Percentiles rank a stretch among this genome's conserved stretches.
Conservation (phyloP, 202 grass and related monocot species). For the Bolboschoenoplectus hybrid region DNA sequence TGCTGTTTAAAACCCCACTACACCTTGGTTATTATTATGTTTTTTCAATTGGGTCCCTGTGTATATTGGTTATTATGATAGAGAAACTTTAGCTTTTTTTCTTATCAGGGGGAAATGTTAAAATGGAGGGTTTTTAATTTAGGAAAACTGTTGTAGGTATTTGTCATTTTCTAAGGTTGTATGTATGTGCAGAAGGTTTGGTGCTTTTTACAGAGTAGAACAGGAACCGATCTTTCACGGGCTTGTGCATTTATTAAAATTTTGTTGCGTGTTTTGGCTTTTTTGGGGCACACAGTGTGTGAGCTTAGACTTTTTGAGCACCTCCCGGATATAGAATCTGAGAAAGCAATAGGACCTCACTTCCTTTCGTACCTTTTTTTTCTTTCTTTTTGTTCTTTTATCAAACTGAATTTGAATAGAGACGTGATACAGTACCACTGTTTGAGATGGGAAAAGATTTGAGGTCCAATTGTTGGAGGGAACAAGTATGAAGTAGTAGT, state of each 20-base stretch:
- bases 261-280: slow-evolving; percentile 6
- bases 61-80: neutral
- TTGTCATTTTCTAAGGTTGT: slow-evolving; percentile 5
- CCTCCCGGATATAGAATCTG: slow-evolving; percentile 15
- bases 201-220: neutral
- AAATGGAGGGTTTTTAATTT: neutral
- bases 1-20: too few species aligned
- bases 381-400: slow-evolving; percentile 27
- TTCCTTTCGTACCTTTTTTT: neutral
- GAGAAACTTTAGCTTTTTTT: neutral
- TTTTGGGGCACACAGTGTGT: neutral
- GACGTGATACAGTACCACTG: neutral
- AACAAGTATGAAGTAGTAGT: neutral
- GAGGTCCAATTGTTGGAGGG: neutral
- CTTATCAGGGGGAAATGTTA: neutral
- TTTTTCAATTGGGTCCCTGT: neutral
- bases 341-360: slow-evolving; percentile 20
- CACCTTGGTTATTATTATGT: neutral
- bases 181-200: neutral
- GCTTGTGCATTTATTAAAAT: slow-evolving; percentile 8
- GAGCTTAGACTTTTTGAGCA: slow-evolving; percentile 15
- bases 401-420: slow-evolving; percentile 26
- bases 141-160: neutral
- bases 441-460: slow-evolving; percentile 9
- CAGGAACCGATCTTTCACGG: slow-evolving; percentile 29